Evolutionary conservation across 2,329 filamentous ascomycete species (phyloP).

Genomic region (Daldinia sp.): DNA sequence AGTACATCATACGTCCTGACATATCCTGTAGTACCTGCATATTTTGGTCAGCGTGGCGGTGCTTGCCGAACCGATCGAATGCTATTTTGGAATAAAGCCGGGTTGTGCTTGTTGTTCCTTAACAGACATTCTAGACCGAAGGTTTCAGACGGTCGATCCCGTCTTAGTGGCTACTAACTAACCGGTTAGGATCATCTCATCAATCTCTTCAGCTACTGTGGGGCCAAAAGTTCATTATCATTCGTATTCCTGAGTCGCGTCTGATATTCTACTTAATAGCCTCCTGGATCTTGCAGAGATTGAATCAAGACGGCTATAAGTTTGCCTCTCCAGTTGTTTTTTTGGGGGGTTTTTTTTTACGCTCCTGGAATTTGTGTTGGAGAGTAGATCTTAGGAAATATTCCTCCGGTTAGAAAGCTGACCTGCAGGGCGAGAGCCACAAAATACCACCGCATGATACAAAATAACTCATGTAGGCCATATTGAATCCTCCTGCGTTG

Average conservation of each 20-base stretch:
- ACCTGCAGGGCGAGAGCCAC: background rate
- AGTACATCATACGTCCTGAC: no score
- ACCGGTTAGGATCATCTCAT: conserved; percentile 13
- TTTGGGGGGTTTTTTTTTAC: no score
- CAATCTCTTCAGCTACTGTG: conserved; percentile 21
- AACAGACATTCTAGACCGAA: conserved; percentile 26
- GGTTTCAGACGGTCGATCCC: conserved; percentile 32
- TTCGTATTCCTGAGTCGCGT: conserved; percentile 26
- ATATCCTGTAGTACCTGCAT: background rate
- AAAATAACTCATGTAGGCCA: conserved; percentile 19
- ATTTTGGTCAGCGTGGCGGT: background rate
- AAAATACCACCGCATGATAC: conserved; percentile 34
- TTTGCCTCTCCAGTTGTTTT: background rate
- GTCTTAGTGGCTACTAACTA: conserved; percentile 11
- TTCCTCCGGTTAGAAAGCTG: background rate
- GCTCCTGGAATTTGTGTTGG: background rate
- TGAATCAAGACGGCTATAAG: background rate
- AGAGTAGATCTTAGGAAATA: background rate
- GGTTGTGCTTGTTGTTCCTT: conserved; percentile 12
- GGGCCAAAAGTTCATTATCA: background rate
- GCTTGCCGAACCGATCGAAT: background rate
- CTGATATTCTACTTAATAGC: background rate
- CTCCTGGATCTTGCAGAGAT: background rate
- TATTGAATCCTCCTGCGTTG: conserved; percentile 29
- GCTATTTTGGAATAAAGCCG: conserved; percentile 1